Conservation (phyloP, 768 basidiomycete species). For the Rhodotorula paludigena region DNA sequence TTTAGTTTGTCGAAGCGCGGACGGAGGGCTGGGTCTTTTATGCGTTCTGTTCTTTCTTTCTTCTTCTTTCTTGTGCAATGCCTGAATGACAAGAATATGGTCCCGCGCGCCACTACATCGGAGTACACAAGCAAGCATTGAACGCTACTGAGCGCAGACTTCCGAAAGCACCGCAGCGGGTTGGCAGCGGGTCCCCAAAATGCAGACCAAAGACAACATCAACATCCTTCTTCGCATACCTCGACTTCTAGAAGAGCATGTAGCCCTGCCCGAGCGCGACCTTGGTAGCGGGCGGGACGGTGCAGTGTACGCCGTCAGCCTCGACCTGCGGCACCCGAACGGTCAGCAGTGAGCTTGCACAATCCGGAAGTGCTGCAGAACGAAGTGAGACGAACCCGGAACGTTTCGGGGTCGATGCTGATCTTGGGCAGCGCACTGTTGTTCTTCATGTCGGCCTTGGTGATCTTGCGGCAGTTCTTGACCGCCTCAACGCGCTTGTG, state of each 20-base stretch:
- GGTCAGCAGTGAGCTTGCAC: too few species aligned
- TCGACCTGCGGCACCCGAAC: slow-evolving; percentile 14
- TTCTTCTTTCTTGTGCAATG: too few species aligned
- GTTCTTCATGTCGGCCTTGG: slow-evolving; percentile 90
- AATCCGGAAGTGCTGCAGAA: background rate
- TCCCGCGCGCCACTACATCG: background rate
- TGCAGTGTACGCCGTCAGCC: slow-evolving; percentile 51
- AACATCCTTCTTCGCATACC: too few species aligned
- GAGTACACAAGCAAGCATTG: background rate
- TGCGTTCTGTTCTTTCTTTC: background rate
- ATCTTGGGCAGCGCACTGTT: slow-evolving; percentile 77
- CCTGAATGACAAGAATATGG: too few species aligned
- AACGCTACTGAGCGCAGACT: too few species aligned
- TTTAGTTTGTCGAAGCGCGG: too few species aligned
- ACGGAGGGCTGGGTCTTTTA: too few species aligned
- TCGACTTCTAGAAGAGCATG: slow-evolving; percentile 37
- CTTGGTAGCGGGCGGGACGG: slow-evolving; percentile 49
- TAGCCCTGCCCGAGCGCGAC: slow-evolving; percentile 45
- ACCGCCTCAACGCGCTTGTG: slow-evolving; percentile 72
- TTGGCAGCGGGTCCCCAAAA: too few species aligned
- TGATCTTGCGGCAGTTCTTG: slow-evolving; percentile 64
- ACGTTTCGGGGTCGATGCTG: slow-evolving; percentile 85
- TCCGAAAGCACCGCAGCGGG: too few species aligned
- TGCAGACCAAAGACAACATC: too few species aligned
- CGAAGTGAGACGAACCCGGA: slow-evolving; percentile 57